Percentiles rank a stretch among this genome's conserved stretches.
phyloP scores from a whole-genome alignment of 495 filamentous ascomycete genomes.

The Echria macrotheca region DNA sequence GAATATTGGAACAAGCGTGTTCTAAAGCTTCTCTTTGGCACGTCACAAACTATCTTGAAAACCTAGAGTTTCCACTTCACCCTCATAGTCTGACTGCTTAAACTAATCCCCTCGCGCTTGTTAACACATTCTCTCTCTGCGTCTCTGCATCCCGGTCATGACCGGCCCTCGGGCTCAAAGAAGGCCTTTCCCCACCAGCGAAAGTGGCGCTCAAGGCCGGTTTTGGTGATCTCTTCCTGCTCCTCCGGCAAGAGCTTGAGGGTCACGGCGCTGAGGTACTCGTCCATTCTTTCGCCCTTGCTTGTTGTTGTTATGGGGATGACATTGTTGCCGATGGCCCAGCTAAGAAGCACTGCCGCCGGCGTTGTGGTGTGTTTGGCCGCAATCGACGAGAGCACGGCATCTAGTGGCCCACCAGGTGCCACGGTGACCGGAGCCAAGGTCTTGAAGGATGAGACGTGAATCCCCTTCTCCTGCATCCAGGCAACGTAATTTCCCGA shows the following conservation, averaged over 20 bases:
- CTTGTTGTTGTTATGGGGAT: not conserved
- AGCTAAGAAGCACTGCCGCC: not conserved
- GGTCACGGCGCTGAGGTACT: not conserved
- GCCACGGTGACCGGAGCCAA: not conserved
- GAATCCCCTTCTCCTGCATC: not conserved
- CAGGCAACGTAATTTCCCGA: not conserved
- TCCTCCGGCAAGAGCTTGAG: not conserved
- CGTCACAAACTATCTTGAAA: too few species aligned
- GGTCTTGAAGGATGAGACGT: constrained; percentile 1
- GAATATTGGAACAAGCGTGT: too few species aligned
- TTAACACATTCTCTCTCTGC: not conserved
- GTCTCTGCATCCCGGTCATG: not conserved
- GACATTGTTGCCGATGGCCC: not conserved
- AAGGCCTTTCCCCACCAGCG: not conserved
- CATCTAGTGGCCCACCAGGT: not conserved
- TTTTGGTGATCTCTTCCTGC: not conserved
- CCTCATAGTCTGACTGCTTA: not conserved
- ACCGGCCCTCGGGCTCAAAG: not conserved
- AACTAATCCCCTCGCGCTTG: not conserved
- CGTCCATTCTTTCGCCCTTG: not conserved
- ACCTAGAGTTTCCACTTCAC: not conserved
- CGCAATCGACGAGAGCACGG: not conserved
- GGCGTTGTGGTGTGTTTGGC: not conserved
- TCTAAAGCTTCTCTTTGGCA: too few species aligned
- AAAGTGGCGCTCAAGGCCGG: not conserved